phyloP scores from a whole-genome alignment of 2,329 filamentous ascomycete species.

The Phaeosphaeria sp. region DNA sequence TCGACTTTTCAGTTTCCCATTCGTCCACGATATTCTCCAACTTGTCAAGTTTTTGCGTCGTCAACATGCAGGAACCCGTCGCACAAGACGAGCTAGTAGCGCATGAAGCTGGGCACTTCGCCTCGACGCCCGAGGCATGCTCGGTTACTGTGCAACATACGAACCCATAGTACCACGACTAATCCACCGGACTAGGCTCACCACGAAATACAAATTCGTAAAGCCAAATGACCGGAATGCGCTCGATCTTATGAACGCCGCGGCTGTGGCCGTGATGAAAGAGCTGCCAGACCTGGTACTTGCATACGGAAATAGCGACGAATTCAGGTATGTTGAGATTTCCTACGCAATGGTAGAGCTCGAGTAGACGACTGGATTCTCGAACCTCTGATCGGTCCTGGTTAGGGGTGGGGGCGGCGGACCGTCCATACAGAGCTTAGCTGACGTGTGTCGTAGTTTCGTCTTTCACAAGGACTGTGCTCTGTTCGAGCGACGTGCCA shows the following conservation, averaged over 20 bases:
- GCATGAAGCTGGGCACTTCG: constrained; percentile 12
- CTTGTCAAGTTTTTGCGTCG: constrained; percentile 7
- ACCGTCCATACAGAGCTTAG: constrained; percentile 23
- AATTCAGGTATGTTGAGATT: constrained; percentile 71
- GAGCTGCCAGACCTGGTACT: constrained; percentile 85
- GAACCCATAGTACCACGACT: constrained; percentile 6
- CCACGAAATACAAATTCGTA: constrained; percentile 79
- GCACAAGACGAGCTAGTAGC: constrained; percentile 1
- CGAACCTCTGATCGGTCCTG: constrained; percentile 2
- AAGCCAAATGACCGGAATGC: constrained; percentile 93
- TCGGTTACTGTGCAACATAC: constrained; percentile 4
- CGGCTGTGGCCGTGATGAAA: constrained; percentile 82
- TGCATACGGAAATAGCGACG: constrained; percentile 93
- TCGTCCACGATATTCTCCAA: background rate
- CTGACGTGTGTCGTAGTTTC: constrained; percentile 68
- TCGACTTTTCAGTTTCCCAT: constrained; percentile 10
- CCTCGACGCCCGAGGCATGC: constrained; percentile 4
- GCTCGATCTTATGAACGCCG: constrained; percentile 91
- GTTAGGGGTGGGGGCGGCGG: constrained; percentile 6
- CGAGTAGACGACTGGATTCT: constrained; percentile 12
- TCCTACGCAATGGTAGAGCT: constrained; percentile 9
- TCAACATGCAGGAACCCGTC: constrained; percentile 27
- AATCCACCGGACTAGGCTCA: constrained; percentile 65
- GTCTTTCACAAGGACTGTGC: constrained; percentile 83
- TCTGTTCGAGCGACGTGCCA: constrained; percentile 84